phyloP scores from a whole-genome alignment of 306 rosid genomes.

The Prunus armeniaca region DNA sequence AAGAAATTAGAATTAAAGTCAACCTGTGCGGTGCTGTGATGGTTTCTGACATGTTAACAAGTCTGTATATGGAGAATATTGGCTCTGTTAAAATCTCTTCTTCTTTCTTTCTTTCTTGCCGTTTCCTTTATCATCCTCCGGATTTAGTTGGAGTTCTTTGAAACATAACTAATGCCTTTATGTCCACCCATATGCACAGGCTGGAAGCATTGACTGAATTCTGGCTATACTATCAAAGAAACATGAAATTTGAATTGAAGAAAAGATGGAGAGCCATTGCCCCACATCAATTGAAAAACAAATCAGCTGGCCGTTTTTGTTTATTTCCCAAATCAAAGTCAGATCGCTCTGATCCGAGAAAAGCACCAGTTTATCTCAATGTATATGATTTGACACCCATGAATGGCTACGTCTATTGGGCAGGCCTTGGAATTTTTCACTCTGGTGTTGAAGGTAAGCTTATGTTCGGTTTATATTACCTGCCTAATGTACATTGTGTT shows the following conservation, averaged over 20 bases:
- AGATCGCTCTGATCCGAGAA: conserved; percentile 53
- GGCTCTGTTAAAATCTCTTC: no score
- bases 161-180: neutral
- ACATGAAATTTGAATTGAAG: conserved; percentile 73
- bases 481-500: neutral
- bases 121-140: no score
- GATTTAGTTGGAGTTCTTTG: no score
- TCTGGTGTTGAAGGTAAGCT: conserved; percentile 92
- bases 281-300: conserved; percentile 72
- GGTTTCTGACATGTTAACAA: no score
- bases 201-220: conserved; percentile 31
- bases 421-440: conserved; percentile 93
- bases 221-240: conserved; percentile 28
- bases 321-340: conserved; percentile 68
- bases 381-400: conserved; percentile 92
- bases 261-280: conserved; percentile 75
- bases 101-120: no score
- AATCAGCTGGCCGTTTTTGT: conserved; percentile 65
- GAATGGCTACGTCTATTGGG: conserved; percentile 96
- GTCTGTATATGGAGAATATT: no score
- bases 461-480: conserved; percentile 3
- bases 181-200: conserved; percentile 20
- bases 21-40: no score
- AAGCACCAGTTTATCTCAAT: conserved; percentile 82
- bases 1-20: no score